A percentile compares a stretch with the other conserved stretches of the same genome.
phyloP scores from a whole-genome alignment of 768 basidiomycete species.

The Boletus reticuloceps region DNA sequence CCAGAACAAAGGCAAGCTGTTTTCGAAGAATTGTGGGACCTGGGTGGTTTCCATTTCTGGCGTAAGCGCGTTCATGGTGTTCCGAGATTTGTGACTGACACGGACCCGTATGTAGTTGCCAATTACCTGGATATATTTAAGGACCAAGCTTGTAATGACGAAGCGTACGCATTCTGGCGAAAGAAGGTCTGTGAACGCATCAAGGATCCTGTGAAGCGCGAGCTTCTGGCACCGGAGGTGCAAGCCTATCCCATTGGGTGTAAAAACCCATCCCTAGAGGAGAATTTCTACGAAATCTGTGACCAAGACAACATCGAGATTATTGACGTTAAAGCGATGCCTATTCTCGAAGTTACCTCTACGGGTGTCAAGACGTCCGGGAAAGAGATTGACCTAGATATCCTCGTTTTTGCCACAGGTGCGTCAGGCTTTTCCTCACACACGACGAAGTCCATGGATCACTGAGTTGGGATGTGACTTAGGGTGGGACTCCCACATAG shows the following conservation, averaged over 20 bases:
- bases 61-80: background rate
- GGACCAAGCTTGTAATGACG: conserved; percentile 6
- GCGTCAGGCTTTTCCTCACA: background rate
- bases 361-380: conserved; percentile 1
- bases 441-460: no score
- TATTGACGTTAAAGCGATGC: conserved; percentile 7
- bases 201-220: conserved; percentile 8
- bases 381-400: conserved; percentile 4
- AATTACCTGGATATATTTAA: background rate
- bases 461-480: background rate
- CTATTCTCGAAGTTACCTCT: conserved; percentile 5
- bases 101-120: background rate
- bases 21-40: conserved; percentile 7
- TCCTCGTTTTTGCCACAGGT: conserved; percentile 12
- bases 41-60: conserved; percentile 6
- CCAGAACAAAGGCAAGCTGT: conserved; percentile 1
- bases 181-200: conserved; percentile 9
- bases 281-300: conserved; percentile 10
- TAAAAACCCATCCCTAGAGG: conserved; percentile 4
- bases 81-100: background rate
- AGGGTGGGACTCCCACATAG: conserved; percentile 4
- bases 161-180: background rate
- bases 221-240: conserved; percentile 4
- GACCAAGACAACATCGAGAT: conserved; percentile 9
- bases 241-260: conserved; percentile 7